These are phyloP conservation scores for Xenoacremonium recifei DNA, from an alignment of 2,329 filamentous ascomycete species.

Conservation along the genomic window DNA sequence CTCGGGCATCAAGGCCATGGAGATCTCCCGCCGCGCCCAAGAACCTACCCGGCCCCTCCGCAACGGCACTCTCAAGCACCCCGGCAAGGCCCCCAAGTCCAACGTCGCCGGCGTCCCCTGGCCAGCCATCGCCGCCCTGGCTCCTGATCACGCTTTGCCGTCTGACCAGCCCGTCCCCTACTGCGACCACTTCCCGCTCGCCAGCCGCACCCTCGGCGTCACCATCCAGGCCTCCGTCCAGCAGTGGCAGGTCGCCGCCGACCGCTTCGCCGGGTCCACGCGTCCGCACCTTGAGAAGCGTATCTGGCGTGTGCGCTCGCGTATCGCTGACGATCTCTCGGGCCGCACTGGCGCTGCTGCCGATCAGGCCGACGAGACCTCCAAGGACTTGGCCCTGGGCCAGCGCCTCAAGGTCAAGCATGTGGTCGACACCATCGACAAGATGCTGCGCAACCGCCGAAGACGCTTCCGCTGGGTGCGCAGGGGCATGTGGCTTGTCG, in stretches of 20 bases:
- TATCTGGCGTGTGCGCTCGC: conserved; percentile 46
- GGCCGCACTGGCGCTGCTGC: conserved; percentile 64
- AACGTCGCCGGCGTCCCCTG: conserved; percentile 32
- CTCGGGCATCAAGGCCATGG: conserved; percentile 86
- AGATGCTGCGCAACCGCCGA: conserved; percentile 68
- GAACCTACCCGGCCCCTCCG: conserved; percentile 38
- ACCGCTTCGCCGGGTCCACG: conserved; percentile 57
- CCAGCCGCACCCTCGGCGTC: conserved; percentile 49
- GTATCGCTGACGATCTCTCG: conserved; percentile 52
- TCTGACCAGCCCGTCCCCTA: conserved; percentile 37
- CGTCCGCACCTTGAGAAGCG: conserved; percentile 50
- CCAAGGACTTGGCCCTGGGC: conserved; percentile 70
- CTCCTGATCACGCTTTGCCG: conserved; percentile 32
- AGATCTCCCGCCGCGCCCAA: conserved; percentile 68
- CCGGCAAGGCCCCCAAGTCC: conserved; percentile 20
- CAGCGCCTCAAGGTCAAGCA: conserved; percentile 79
- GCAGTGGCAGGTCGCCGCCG: conserved; percentile 58
- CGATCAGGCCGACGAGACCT: conserved; percentile 78
- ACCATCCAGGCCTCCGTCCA: conserved; percentile 49
- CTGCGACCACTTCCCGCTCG: conserved; percentile 48
- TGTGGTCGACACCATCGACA: conserved; percentile 75
- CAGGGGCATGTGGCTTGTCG: conserved; percentile 72
- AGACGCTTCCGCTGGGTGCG: conserved; percentile 71
- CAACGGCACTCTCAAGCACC: conserved; percentile 13
- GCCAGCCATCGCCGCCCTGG: conserved; percentile 43